A percentile compares a stretch with the other conserved stretches of the same genome.
These are phyloP conservation scores for Hypoxylon intermedium DNA, from an alignment of 495 filamentous ascomycete genomes.

Conservation along the genomic window DNA sequence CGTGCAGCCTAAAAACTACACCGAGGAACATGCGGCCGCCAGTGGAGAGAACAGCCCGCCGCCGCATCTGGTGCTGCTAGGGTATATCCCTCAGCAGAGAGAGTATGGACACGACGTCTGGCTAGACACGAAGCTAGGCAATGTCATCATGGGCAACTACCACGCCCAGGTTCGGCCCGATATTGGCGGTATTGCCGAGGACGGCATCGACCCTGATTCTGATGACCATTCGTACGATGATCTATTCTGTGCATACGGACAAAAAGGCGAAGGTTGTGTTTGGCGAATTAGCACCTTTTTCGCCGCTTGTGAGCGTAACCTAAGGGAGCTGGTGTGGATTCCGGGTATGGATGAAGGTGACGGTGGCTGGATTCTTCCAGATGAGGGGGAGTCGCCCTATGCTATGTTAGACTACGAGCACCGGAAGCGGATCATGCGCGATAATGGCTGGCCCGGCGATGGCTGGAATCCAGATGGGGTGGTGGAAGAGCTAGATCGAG, in stretches of 20 bases:
- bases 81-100: not conserved
- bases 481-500: not conserved
- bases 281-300: conserved; percentile 2
- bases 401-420: not conserved
- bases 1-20: not conserved
- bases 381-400: conserved; percentile 4
- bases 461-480: not conserved
- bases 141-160: not conserved
- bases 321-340: not conserved
- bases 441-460: conserved; percentile 1
- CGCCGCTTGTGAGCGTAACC: not conserved
- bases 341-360: not conserved
- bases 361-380: not conserved
- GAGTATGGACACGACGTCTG: not conserved
- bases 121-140: conserved; percentile 2
- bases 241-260: not conserved
- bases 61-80: not conserved
- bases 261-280: not conserved
- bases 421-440: not conserved
- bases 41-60: not conserved
- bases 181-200: not conserved
- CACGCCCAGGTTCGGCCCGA: not conserved
- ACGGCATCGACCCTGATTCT: not conserved
- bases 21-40: not conserved
- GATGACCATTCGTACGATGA: not conserved